Evolutionary conservation across 2,329 filamentous ascomycete species (phyloP).

Genomic region (Didymellaceae sp.): DNA sequence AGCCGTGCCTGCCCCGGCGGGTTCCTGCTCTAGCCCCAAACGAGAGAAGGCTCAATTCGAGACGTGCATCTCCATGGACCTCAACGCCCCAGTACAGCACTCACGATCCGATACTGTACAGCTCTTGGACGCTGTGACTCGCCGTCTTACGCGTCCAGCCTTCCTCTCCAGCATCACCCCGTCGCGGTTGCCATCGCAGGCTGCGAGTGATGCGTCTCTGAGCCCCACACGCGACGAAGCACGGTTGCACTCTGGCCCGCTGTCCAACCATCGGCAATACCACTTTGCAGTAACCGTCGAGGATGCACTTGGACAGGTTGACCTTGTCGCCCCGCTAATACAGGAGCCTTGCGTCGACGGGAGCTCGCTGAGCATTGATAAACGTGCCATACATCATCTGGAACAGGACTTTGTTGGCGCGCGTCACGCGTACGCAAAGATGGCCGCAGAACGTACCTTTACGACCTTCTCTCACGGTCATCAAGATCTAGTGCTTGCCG

Average conservation of each 20-base stretch:
- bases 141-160: slow-evolving; percentile 39
- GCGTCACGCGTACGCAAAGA: slow-evolving; percentile 39
- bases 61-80: slow-evolving; percentile 39
- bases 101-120: slow-evolving; percentile 40
- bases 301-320: slow-evolving; percentile 41
- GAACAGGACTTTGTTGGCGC: slow-evolving; percentile 38
- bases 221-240: slow-evolving; percentile 44
- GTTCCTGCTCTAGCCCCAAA: slow-evolving; percentile 37
- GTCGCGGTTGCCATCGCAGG: slow-evolving; percentile 47
- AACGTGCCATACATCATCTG: slow-evolving; percentile 35
- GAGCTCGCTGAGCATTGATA: slow-evolving; percentile 31
- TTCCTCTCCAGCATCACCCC: slow-evolving; percentile 47
- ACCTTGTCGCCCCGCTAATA: slow-evolving; percentile 42
- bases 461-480: slow-evolving; percentile 75
- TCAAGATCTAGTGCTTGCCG: slow-evolving; percentile 80
- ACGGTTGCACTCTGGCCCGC: slow-evolving; percentile 35
- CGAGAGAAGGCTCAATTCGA: slow-evolving; percentile 36
- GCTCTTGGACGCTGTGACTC: slow-evolving; percentile 43
- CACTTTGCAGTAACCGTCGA: slow-evolving; percentile 38
- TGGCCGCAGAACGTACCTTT: slow-evolving; percentile 50
- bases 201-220: slow-evolving; percentile 47
- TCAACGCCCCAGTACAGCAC: slow-evolving; percentile 30
- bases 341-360: slow-evolving; percentile 46
- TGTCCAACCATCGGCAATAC: slow-evolving; percentile 36
- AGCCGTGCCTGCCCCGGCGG: slow-evolving; percentile 20